Evolutionary conservation across 371 early-diverging fungal genomes (phyloP).

Genomic region (Syncephalastrum racemosum): DNA sequence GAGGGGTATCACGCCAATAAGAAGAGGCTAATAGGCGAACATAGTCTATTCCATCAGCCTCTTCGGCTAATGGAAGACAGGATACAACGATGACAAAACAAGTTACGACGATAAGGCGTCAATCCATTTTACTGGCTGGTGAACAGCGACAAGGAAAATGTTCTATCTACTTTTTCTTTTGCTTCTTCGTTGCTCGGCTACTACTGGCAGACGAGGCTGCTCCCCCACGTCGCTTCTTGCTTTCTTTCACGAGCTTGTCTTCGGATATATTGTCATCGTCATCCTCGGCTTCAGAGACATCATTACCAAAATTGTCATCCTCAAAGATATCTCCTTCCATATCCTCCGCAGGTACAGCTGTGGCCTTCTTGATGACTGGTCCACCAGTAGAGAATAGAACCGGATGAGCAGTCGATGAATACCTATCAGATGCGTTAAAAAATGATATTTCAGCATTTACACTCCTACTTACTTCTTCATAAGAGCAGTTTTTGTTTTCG

Average conservation of each 20-base stretch:
- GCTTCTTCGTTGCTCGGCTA: too few relatives aligned
- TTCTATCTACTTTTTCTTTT: too few relatives aligned
- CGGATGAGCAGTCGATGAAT: conserved; percentile 77
- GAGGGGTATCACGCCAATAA: too few relatives aligned
- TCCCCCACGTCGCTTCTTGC: conserved; percentile 1
- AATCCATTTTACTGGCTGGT: too few relatives aligned
- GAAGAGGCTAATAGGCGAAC: too few relatives aligned
- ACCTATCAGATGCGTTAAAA: conserved; percentile 40
- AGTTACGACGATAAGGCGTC: too few relatives aligned
- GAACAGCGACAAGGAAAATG: too few relatives aligned
- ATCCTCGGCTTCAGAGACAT: conserved; percentile 59
- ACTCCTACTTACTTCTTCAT: conserved; percentile 63
- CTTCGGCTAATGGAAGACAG: too few relatives aligned
- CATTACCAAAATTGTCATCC: conserved; percentile 56
- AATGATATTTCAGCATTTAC: too few relatives aligned
- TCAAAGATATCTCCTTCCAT: conserved; percentile 73
- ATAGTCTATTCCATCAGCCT: too few relatives aligned
- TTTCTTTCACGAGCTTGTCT: conserved; percentile 5
- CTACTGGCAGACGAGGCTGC: too few relatives aligned
- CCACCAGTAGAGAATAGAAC: conserved; percentile 58
- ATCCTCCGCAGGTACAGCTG: conserved; percentile 50
- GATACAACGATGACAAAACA: too few relatives aligned
- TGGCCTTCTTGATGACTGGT: conserved; percentile 31
- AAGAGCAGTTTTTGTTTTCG: conserved; percentile 78
- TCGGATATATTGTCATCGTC: conserved; percentile 22